A percentile compares a stretch with the other conserved stretches of the same genome.
These are phyloP conservation scores for Neurospora sp. DNA, from an alignment of 495 filamentous ascomycete species.

Conservation along the genomic window DNA sequence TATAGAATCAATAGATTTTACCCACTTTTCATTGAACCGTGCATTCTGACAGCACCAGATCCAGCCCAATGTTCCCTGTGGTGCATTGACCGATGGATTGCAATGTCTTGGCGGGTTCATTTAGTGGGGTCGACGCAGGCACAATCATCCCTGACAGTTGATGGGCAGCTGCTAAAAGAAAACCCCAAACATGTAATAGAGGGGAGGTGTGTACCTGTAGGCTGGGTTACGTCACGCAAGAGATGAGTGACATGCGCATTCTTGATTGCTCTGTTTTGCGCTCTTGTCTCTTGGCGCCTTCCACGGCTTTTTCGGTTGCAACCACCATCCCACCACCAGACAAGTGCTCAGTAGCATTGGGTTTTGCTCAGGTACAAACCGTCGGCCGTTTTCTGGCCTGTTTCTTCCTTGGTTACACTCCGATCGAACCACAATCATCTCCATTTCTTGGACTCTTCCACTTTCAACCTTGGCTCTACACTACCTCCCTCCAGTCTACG, in stretches of 20 bases:
- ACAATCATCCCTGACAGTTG: neutral
- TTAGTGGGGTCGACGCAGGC: neutral
- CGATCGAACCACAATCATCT: neutral
- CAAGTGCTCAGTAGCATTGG: neutral
- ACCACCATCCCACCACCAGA: neutral
- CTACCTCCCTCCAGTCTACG: neutral
- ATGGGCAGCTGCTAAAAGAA: neutral
- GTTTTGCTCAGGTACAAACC: neutral
- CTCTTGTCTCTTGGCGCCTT: neutral
- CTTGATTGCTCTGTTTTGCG: neutral
- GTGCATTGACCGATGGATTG: neutral
- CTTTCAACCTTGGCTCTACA: neutral
- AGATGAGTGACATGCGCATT: neutral
- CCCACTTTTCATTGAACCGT: no score
- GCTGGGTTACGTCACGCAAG: neutral
- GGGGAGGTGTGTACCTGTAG: neutral
- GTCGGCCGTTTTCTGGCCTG: neutral
- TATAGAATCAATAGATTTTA: no score
- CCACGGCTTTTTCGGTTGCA: neutral
- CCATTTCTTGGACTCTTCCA: neutral
- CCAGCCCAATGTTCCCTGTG: neutral
- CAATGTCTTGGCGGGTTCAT: neutral
- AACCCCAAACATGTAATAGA: neutral
- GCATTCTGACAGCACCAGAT: neutral
- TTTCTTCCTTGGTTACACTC: neutral